These are phyloP conservation scores for Tetrahymena malaccensis DNA, from an alignment of 73 alveolate genomes.

Conservation along the genomic window DNA sequence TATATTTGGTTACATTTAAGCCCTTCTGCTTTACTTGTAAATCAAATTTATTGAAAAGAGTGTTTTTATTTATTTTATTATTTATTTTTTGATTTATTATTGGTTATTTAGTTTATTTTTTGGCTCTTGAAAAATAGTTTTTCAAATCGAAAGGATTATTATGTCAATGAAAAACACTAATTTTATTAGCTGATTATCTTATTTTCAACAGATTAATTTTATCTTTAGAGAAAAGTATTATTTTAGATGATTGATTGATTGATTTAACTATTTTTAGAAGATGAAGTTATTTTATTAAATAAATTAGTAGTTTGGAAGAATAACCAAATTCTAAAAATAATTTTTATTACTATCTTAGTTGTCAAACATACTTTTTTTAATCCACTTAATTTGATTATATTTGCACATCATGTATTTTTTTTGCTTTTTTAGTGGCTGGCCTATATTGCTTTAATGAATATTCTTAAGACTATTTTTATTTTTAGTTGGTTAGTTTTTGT, in stretches of 20 bases:
- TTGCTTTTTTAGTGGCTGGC: no score
- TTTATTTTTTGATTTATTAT: not conserved
- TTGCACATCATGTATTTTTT: no score
- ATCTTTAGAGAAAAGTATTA: no score
- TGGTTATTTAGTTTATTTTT: no score
- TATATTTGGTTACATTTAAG: not conserved
- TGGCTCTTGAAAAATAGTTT: no score
- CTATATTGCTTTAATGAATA: not conserved
- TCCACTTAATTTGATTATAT: not conserved
- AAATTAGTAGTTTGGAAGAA: not conserved
- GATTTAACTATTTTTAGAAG: not conserved
- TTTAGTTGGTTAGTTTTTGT: not conserved
- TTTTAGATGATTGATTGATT: no score
- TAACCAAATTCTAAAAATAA: not conserved
- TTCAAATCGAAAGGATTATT: not conserved
- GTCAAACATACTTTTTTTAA: no score
- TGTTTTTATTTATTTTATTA: no score
- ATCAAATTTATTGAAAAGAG: not conserved
- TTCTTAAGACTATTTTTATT: not conserved
- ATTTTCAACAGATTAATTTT: no score
- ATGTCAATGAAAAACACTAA: not conserved
- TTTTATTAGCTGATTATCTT: no score
- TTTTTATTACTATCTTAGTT: not conserved
- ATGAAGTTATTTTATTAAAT: not conserved
- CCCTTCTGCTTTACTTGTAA: not conserved